Conservation (phyloP, 768 basidiomycete genomes). For the Hemileccinum rubropunctum region DNA sequence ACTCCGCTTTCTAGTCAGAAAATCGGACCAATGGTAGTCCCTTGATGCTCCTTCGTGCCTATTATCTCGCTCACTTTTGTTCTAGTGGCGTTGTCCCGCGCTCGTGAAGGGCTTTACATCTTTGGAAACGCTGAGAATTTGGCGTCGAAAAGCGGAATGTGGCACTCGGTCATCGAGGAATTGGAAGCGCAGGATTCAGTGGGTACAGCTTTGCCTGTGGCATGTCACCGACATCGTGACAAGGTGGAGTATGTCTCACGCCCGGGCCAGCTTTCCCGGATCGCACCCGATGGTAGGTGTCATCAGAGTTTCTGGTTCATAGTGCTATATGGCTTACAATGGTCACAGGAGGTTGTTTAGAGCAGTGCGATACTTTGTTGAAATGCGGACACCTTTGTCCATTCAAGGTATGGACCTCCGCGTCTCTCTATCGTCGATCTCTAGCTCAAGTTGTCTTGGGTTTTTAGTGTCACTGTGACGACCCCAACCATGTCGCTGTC, state of each 20-base stretch:
- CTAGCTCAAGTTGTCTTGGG: background rate
- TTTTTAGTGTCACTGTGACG: constrained; percentile 58
- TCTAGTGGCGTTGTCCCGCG: constrained; percentile 68
- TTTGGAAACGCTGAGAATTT: constrained; percentile 64
- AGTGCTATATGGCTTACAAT: background rate
- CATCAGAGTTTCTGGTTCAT: background rate
- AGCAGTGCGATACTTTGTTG: constrained; percentile 50
- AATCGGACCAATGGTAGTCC: constrained; percentile 55
- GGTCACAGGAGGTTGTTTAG: constrained; percentile 57
- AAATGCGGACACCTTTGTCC: constrained; percentile 66
- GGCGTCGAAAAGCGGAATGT: constrained; percentile 50
- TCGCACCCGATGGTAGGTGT: constrained; percentile 56
- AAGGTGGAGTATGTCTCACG: constrained; percentile 38
- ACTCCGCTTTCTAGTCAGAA: constrained; percentile 39
- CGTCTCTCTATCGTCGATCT: background rate
- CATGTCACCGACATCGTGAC: constrained; percentile 55
- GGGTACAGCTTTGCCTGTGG: constrained; percentile 53
- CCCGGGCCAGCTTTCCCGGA: constrained; percentile 48
- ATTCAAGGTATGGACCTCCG: constrained; percentile 42
- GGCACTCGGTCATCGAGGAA: constrained; percentile 57
- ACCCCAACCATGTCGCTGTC: constrained; percentile 49
- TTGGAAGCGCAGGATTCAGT: constrained; percentile 46
- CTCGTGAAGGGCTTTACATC: constrained; percentile 70
- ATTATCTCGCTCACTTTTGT: constrained; percentile 2
- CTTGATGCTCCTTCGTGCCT: background rate